Conservation (phyloP, 371 early-diverging fungal species). For the Umbelopsis sp. region DNA sequence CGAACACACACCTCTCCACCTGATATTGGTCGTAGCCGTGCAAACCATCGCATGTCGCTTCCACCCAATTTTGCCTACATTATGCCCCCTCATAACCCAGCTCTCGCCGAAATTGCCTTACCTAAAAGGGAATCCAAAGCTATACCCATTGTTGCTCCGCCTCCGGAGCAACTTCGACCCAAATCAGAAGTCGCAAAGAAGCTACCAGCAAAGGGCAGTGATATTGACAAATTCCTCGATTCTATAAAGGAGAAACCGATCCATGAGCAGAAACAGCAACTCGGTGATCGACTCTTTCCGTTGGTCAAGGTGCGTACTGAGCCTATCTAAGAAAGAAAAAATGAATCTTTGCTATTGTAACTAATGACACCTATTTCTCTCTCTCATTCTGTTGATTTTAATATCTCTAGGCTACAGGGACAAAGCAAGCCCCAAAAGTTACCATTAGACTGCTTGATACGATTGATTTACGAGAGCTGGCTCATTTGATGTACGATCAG, state of each 20-base stretch:
- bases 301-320: conserved; percentile 40
- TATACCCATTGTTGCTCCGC: conserved; percentile 41
- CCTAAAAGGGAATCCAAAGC: conserved; percentile 42
- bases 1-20: not conserved
- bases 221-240: conserved; percentile 25
- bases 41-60: not conserved
- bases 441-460: conserved; percentile 50
- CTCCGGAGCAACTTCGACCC: conserved; percentile 1
- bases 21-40: not conserved
- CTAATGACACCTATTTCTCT: too few relatives aligned
- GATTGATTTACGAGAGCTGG: conserved; percentile 40
- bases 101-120: conserved; percentile 19
- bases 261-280: conserved; percentile 41
- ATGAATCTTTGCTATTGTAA: too few relatives aligned
- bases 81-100: not conserved
- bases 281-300: conserved; percentile 47
- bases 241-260: conserved; percentile 35
- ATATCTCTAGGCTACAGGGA: conserved; percentile 36
- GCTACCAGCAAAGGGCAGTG: conserved; percentile 4
- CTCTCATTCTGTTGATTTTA: not conserved
- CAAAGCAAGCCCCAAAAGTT: conserved; percentile 45
- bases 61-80: conserved; percentile 5
- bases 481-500: conserved; percentile 46
- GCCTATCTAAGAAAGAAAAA: not conserved
- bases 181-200: conserved; percentile 21